Base-by-base conservation (phyloP, 345 rosid species). In the Heritiera littoralis region DNA sequence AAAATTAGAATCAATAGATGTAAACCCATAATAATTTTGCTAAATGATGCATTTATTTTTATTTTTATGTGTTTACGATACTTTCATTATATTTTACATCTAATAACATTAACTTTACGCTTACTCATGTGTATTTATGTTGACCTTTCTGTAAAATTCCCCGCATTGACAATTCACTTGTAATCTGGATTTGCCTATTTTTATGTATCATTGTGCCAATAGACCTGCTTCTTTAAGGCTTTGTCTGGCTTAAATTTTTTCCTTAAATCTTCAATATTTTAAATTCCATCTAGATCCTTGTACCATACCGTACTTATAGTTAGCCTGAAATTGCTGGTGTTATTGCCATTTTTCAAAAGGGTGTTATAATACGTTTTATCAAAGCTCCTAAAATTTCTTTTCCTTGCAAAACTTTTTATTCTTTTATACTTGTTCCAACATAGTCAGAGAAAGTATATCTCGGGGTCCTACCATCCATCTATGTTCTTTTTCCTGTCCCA, bases 401-500 rank as follows among this genome's bases (percentile, higher is more conserved):
- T 54, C n/a, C 58, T 54, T 15, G 18, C 58, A 15, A 14, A 54
- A 54, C 20, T 5, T 56, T 6, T n/a, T 56, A n/a, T 10, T 56
- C 28, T n/a, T 56, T 7, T 56, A 56, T 56, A 56, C 28, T 56
- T 49, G 13, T 15, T 49, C 17, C 20, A 14, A 23, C 0, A 8
- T 43, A 63, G 43, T 9, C 6, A 51, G 18, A 77, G 46, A 13
- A 51, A 60, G 32, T 35, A 30, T 51, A 17, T 23, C 48, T 28
- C 32, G 13, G n/a, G 30, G 64, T 49, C 70, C 40, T 77, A 10
- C 54, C 14, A 55, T 56, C 64, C 28, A 6, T 15, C 60, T 10
- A 5, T 38, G 32, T 43, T 72, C 15, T 64, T 65, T 78, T 67
- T 80, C 66, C 63, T 83, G 28, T 55, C 78, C 40, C 77, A 90